Evolutionary conservation across 2,329 filamentous ascomycete genomes (phyloP), one percentile per base, ranked within the genome.

Genomic region (Pochonia chlamydosporia): DNA sequence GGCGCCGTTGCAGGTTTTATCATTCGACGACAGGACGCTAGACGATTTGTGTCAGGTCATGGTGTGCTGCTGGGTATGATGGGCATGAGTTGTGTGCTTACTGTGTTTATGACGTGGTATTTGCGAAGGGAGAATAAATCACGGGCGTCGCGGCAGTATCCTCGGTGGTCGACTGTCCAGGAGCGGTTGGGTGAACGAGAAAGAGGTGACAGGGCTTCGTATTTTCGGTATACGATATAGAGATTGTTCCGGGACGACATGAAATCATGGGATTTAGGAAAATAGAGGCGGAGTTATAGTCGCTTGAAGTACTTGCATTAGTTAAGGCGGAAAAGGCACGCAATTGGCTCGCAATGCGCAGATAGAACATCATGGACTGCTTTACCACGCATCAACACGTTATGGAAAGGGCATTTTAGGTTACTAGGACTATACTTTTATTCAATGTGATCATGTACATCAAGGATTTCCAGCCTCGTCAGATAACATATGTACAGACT

Each of bases 21-120:
- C 44, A 62, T 63, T 55, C 62, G 58, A 48, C 54, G 56, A 50
- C 51, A 57, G 24, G 75, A 81, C 28, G 72, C 64, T 1, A 78
- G 78, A 2, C 68, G 77, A 28, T 84, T 79, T 59, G 64, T 78
- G 42, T 70, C 71, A 25, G 82, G 81, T 8, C 81, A 85, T 56
- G 76, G 76, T 1, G 70, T 79, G 6, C 81, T 80, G 2, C 60
- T 84, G 31, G 69, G 68, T 4, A 66, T 82, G 51, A 78, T 81
- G 2, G 71, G 66, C 52, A 75, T 81, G 70, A 71, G 72, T 16
- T 67, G 73, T 49, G 48, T 69, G 42, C 65, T 82, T 11, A 75
- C 70, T 37, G 59, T 71, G 39, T 65, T 75, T 56, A 83, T 84
- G 79, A 78, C 75, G 18, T 59, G 71, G 24, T 82, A 81, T 63